phyloP scores from a whole-genome alignment of 1,284 basidiomycete genomes.

The Cryptococcus sp. region DNA sequence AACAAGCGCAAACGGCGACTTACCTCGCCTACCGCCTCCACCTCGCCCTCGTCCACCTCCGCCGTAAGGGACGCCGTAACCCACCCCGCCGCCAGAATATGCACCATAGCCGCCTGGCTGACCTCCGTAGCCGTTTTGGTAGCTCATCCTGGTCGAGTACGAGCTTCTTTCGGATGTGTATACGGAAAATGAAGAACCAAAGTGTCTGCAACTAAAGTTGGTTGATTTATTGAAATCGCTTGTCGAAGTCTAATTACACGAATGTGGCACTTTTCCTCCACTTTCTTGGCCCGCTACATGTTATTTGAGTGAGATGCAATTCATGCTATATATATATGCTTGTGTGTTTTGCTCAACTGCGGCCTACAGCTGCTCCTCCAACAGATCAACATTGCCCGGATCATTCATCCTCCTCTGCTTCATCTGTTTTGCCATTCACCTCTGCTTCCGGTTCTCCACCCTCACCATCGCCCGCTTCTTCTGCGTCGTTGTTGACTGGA shows the following conservation, averaged over 20 bases:
- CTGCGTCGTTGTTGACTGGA: conserved; percentile 12
- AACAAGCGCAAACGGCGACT: too few species aligned
- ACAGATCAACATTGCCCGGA: background rate
- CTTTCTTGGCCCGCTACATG: background rate
- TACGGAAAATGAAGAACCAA: too few species aligned
- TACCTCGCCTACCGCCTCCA: conserved; percentile 19
- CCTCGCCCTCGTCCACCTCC: conserved; percentile 15
- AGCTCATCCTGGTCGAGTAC: background rate
- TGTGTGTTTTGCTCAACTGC: background rate
- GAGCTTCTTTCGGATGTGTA: too few species aligned
- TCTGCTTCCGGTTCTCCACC: background rate
- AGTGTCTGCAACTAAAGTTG: too few species aligned
- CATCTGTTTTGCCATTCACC: background rate
- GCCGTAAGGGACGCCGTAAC: conserved; percentile 16
- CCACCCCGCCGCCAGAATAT: conserved; percentile 11
- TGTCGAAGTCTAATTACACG: too few species aligned
- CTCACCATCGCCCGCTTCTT: conserved; percentile 3
- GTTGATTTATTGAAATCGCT: too few species aligned
- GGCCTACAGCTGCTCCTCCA: background rate
- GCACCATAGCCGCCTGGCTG: conserved; percentile 1
- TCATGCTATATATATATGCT: background rate
- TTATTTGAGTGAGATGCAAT: background rate
- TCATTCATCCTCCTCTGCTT: conserved; percentile 9
- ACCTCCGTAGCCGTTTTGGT: background rate
- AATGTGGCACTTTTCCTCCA: background rate